A percentile compares a stretch with the other conserved stretches of the same genome.
phyloP scores from a whole-genome alignment of 352 stramenopile genomes.

The Pythium rhizo-oryzae region DNA sequence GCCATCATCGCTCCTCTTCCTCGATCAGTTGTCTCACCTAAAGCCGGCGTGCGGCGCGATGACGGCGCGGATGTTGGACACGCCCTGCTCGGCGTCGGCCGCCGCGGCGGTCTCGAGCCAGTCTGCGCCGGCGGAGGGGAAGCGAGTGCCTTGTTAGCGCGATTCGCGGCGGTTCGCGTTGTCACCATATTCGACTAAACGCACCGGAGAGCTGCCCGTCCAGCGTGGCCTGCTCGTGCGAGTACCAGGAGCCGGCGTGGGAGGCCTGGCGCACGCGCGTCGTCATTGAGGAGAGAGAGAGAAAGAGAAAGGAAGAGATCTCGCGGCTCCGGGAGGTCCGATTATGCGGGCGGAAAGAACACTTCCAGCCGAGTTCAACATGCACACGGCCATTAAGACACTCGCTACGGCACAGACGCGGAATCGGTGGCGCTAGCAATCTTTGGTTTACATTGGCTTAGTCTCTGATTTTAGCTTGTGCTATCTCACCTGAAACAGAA shows the following conservation, averaged over 20 bases:
- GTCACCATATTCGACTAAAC: too few relatives aligned
- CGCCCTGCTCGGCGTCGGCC: slow-evolving; percentile 38
- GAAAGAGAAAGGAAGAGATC: too few relatives aligned
- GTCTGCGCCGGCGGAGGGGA: slow-evolving; percentile 24
- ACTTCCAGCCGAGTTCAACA: slow-evolving; percentile 10
- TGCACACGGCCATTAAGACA: slow-evolving; percentile 3
- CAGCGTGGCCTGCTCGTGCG: slow-evolving; percentile 61
- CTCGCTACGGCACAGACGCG: not conserved
- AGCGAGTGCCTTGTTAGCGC: too few relatives aligned
- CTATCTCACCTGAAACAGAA: too few relatives aligned
- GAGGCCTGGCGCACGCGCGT: slow-evolving; percentile 67
- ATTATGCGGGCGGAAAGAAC: not conserved
- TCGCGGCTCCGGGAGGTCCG: not conserved
- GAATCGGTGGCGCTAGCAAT: not conserved
- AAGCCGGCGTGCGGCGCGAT: slow-evolving; percentile 90
- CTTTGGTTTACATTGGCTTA: too few relatives aligned
- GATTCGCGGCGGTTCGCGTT: too few relatives aligned
- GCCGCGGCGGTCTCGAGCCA: slow-evolving; percentile 55
- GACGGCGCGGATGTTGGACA: slow-evolving; percentile 63
- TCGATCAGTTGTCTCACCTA: slow-evolving; percentile 32
- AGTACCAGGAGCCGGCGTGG: slow-evolving; percentile 87
- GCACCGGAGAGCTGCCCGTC: slow-evolving; percentile 58
- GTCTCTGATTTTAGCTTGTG: too few relatives aligned
- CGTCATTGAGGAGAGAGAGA: not conserved
- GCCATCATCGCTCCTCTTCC: too few relatives aligned